Conservation (phyloP, 768 basidiomycete genomes). For the Suillus americanus region DNA sequence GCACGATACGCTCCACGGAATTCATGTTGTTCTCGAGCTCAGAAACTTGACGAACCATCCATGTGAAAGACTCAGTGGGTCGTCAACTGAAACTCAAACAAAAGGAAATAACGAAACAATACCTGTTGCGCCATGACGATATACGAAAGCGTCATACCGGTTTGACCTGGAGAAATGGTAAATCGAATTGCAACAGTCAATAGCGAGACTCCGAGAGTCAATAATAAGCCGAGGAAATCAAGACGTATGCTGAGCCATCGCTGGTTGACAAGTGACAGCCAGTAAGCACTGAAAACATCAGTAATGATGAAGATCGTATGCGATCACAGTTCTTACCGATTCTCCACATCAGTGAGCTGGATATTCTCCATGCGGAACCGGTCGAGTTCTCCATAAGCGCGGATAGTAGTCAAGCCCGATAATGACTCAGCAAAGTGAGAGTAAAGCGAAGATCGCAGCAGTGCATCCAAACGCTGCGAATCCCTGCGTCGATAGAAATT, state of each 20-base stretch:
- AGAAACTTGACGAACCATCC: constrained; percentile 73
- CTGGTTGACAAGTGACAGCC: constrained; percentile 83
- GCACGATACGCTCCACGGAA: constrained; percentile 79
- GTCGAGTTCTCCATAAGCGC: constrained; percentile 79
- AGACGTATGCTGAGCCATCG: constrained; percentile 88
- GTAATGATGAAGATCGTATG: constrained; percentile 21
- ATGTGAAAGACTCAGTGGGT: constrained; percentile 55
- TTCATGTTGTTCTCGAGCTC: constrained; percentile 96
- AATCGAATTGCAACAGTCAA: constrained; percentile 75
- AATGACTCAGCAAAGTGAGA: constrained; percentile 62
- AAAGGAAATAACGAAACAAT: constrained; percentile 21
- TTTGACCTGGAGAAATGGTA: constrained; percentile 76
- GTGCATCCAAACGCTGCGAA: constrained; percentile 52
- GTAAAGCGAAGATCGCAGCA: constrained; percentile 27
- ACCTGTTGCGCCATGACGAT: constrained; percentile 78
- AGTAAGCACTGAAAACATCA: constrained; percentile 61
- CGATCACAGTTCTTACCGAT: constrained; percentile 45
- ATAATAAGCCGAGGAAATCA: constrained; percentile 73
- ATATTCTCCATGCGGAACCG: constrained; percentile 79
- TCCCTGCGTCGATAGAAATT: neutral
- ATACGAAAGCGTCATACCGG: constrained; percentile 75
- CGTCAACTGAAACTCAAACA: constrained; percentile 7
- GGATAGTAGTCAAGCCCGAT: constrained; percentile 82
- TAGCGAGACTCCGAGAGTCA: constrained; percentile 79
- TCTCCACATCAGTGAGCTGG: constrained; percentile 78